Base-by-base conservation (phyloP, 495 filamentous ascomycete genomes). In the Penicillium malachiteum region DNA sequence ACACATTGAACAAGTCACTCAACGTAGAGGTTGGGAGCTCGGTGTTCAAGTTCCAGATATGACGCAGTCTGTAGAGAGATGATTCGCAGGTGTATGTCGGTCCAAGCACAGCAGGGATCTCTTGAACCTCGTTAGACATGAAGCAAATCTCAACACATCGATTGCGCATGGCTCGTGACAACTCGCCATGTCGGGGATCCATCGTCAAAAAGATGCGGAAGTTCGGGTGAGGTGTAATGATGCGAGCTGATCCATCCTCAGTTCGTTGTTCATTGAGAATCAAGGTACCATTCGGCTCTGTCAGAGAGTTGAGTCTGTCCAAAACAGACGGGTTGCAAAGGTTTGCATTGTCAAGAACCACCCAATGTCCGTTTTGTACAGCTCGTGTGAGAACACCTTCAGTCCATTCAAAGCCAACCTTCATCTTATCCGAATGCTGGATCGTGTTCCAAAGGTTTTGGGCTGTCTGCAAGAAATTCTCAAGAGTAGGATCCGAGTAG, bases 81-180 rank as follows among this genome's bases (percentile, higher is more conserved):
- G 80, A 80, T 56, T 84, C 79, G 52, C 67, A 72, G 2, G 72
- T 73, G 57, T 77, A 79, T 12, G 70, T 63, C 40, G 68, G 75
- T 26, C 67, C 62, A 39, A 57, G 48, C 31, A 63, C 47, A 26
- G 42, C 38, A n/a, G 57, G 42, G 17, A 60, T 55, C 14, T 59
- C 51, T 26, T 65, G 55, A 26, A 60, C 40, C 37, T 73, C 67
- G 14, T 65, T 63, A 33, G 74, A 50, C 58, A 76, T 60, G 53
- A 99, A 78, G 59, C 85, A 96, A 7, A 99, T 86, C 70, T 99
- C 95, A 48, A 96, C 79, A 52, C 91, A 89, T 65, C 95, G 82
- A 69, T 99, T 99, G 50, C 95, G 81, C 95, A 99, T 97, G 3
- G 95, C 95, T 52, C 93, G 81, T 7, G 95, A 97, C 21, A 99